These are phyloP conservation scores for Cordyceps sp. DNA, from an alignment of 2,329 filamentous ascomycete species.

Conservation along the genomic window DNA sequence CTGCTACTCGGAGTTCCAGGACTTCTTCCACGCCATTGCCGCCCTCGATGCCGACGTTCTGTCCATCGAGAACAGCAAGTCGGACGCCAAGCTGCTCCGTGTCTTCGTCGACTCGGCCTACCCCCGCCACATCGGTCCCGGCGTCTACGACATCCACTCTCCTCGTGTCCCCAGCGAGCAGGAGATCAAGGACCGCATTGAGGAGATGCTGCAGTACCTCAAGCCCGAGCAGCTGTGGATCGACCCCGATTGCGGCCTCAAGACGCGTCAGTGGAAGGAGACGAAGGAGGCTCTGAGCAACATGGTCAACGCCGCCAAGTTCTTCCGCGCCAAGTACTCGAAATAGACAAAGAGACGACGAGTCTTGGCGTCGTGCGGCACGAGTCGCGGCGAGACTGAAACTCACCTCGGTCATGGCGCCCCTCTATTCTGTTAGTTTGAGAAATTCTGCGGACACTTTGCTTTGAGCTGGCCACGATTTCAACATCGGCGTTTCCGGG, in stretches of 20 bases:
- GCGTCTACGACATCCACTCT: constrained; percentile 99
- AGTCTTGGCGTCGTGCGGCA: too few relatives aligned
- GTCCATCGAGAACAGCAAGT: constrained; percentile 99
- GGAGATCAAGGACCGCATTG: constrained; percentile 95
- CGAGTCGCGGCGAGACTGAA: too few relatives aligned
- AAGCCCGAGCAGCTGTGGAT: constrained; percentile 99
- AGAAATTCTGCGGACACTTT: constrained; percentile 14
- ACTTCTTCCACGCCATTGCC: constrained; percentile 99
- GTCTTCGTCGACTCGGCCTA: constrained; percentile 97
- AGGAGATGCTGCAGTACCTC: constrained; percentile 96
- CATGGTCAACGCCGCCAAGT: constrained; percentile 97
- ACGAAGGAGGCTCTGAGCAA: constrained; percentile 91
- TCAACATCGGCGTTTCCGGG: constrained; percentile 40
- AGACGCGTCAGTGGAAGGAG: constrained; percentile 98
- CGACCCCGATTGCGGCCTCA: constrained; percentile 97
- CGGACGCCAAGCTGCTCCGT: constrained; percentile 95
- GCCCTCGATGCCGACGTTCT: constrained; percentile 96
- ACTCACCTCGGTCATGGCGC: too few relatives aligned
- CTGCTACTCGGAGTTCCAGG: constrained; percentile 99
- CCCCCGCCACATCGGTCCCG: constrained; percentile 94
- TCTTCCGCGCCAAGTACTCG: constrained; percentile 79
- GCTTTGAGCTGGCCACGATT: constrained; percentile 30
- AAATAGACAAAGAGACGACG: too few relatives aligned
- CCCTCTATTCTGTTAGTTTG: constrained; percentile 5
- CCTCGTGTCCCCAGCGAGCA: constrained; percentile 92